These are phyloP conservation scores for Pythium guiyangense DNA, from an alignment of 352 stramenopile species.

Conservation along the genomic window DNA sequence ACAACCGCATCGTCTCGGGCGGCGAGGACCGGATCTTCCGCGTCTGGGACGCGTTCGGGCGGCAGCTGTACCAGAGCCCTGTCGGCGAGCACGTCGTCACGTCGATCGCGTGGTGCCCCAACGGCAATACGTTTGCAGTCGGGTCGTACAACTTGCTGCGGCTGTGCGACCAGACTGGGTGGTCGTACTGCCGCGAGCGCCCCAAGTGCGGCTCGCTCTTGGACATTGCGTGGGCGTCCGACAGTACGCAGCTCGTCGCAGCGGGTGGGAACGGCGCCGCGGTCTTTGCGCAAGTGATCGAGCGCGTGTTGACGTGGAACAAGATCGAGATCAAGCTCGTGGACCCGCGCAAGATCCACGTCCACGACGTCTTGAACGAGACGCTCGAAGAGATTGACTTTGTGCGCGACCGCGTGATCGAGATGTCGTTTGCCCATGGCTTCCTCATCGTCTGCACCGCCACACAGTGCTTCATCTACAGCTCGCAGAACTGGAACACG, in stretches of 20 bases:
- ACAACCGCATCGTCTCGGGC: slow-evolving; percentile 88
- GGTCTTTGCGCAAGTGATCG: slow-evolving; percentile 88
- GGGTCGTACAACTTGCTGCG: slow-evolving; percentile 91
- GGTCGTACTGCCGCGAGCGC: slow-evolving; percentile 86
- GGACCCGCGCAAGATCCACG: slow-evolving; percentile 83
- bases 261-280: slow-evolving; percentile 85
- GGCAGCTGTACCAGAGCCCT: slow-evolving; percentile 86
- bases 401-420: slow-evolving; percentile 86
- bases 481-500: slow-evolving; percentile 89
- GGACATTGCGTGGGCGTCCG: slow-evolving; percentile 84
- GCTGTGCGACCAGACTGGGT: slow-evolving; percentile 92
- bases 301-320: slow-evolving; percentile 83
- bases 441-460: slow-evolving; percentile 91
- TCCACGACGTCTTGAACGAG: slow-evolving; percentile 89
- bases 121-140: slow-evolving; percentile 88
- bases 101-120: slow-evolving; percentile 89
- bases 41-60: slow-evolving; percentile 91
- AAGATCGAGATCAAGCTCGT: slow-evolving; percentile 85
- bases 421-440: slow-evolving; percentile 89
- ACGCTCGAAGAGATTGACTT: slow-evolving; percentile 92
- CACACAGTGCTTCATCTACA: slow-evolving; percentile 93
- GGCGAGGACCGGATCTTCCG: slow-evolving; percentile 92
- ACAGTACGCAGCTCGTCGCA: slow-evolving; percentile 89
- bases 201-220: slow-evolving; percentile 83
- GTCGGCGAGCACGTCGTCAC: slow-evolving; percentile 88